Evolutionary conservation across 805 yeast species (phyloP).

Genomic region (Barnettozyma vustinii): DNA sequence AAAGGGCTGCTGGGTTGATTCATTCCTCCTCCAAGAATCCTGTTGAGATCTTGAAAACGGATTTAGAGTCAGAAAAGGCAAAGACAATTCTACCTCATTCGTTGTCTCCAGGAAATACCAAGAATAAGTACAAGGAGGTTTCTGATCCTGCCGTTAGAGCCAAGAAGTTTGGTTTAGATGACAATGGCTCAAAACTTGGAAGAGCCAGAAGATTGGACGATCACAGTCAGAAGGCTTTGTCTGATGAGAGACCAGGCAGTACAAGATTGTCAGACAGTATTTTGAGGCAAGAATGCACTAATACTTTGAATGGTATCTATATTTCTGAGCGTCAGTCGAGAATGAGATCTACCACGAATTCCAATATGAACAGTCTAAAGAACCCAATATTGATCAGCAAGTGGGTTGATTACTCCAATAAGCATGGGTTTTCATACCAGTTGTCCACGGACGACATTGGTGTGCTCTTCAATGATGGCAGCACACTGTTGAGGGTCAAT

Average conservation of each 20-base stretch:
- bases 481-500: slow-evolving; percentile 68
- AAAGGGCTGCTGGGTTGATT: slow-evolving; percentile 59
- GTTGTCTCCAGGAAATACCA: slow-evolving; percentile 88
- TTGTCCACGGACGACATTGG: slow-evolving; percentile 87
- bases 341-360: slow-evolving; percentile 26
- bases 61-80: slow-evolving; percentile 63
- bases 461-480: slow-evolving; percentile 80
- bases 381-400: slow-evolving; percentile 77
- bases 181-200: slow-evolving; percentile 31
- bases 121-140: slow-evolving; percentile 72
- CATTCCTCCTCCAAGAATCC: slow-evolving; percentile 47
- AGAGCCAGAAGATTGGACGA: slow-evolving; percentile 34
- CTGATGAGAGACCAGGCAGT: slow-evolving; percentile 7
- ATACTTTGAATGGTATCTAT: slow-evolving; percentile 39
- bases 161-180: slow-evolving; percentile 22
- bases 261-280: slow-evolving; percentile 24
- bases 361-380: slow-evolving; percentile 15
- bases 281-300: slow-evolving; percentile 40
- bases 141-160: slow-evolving; percentile 23
- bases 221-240: slow-evolving; percentile 7
- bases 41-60: slow-evolving; percentile 63
- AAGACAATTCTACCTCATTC: slow-evolving; percentile 77
- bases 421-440: slow-evolving; percentile 93
- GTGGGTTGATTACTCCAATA: slow-evolving; percentile 97
- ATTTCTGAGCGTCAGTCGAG: slow-evolving; percentile 41